Evolutionary conservation across 495 filamentous ascomycete species (phyloP).

Genomic region (Lepidopterella palustris): DNA sequence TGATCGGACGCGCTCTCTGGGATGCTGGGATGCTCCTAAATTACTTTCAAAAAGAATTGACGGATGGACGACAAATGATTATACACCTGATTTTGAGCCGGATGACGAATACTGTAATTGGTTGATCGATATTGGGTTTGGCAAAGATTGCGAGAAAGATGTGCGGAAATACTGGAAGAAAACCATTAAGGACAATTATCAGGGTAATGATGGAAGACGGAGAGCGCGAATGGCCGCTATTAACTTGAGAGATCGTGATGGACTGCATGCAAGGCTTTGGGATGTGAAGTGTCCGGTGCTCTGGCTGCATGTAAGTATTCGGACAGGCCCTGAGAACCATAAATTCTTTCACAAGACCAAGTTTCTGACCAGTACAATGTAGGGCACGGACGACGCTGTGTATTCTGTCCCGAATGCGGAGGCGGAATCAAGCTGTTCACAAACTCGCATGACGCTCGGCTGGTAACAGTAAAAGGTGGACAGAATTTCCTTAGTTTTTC

Average conservation of each 20-base stretch:
- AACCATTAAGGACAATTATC: constrained; percentile 49
- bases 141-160: constrained; percentile 39
- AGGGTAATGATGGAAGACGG: constrained; percentile 51
- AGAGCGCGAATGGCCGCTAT: constrained; percentile 52
- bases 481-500: constrained; percentile 53
- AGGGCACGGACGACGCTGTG: constrained; percentile 48
- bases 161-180: constrained; percentile 46
- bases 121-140: constrained; percentile 52
- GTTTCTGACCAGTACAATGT: constrained; percentile 6
- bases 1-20: constrained; percentile 43
- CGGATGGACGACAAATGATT: constrained; percentile 40
- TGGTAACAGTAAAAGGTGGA: constrained; percentile 47
- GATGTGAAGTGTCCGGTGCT: constrained; percentile 55
- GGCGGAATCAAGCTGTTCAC: constrained; percentile 56
- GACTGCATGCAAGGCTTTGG: constrained; percentile 46
- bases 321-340: background rate
- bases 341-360: background rate
- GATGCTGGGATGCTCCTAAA: constrained; percentile 52
- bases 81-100: constrained; percentile 49
- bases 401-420: constrained; percentile 44
- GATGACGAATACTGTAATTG: constrained; percentile 50
- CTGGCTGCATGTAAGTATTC: constrained; percentile 48
- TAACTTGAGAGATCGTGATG: constrained; percentile 54
- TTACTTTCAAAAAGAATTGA: constrained; percentile 41
- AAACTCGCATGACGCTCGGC: constrained; percentile 43